phyloP scores from a whole-genome alignment of 331 rosid species.

The Quercus lobata region DNA sequence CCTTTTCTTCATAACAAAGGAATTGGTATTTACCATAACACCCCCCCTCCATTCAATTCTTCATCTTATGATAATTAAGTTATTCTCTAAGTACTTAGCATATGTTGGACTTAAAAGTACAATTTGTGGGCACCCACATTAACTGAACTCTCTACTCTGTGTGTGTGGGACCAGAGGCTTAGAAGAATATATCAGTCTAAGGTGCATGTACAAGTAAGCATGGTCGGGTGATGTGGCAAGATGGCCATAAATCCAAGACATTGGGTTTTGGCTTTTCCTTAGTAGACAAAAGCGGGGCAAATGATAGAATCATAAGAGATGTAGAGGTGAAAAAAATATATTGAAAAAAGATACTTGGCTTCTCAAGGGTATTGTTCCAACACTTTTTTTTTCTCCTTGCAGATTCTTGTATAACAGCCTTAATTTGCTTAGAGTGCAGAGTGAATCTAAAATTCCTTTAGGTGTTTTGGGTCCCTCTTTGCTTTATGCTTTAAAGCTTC shows the following conservation, averaged over 20 bases:
- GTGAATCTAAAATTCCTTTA: conserved; percentile 78
- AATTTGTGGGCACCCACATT: background rate
- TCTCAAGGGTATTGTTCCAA: conserved; percentile 79
- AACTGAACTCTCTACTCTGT: background rate
- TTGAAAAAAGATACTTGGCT: conserved; percentile 76
- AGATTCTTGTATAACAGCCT: conserved; percentile 92
- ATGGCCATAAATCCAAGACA: conserved; percentile 29
- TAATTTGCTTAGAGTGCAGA: conserved; percentile 59
- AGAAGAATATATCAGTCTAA: conserved; percentile 13
- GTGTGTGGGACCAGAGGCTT: background rate
- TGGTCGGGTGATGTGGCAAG: conserved; percentile 39
- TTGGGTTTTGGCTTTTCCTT: conserved; percentile 34
- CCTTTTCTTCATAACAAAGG: conserved; percentile 78
- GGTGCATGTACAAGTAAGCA: conserved; percentile 21
- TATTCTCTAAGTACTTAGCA: background rate
- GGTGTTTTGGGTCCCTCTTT: conserved; percentile 46
- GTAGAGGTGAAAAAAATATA: conserved; percentile 28
- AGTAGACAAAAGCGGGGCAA: conserved; percentile 45
- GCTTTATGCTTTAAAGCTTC: conserved; percentile 69
- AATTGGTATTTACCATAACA: conserved; percentile 40
- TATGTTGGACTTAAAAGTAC: background rate
- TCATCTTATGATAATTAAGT: background rate
- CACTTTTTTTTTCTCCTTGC: conserved; percentile 67
- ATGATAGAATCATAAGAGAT: conserved; percentile 34
- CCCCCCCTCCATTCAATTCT: conserved; percentile 10